Base-by-base conservation (phyloP, 345 rosid species). In the Cardamine chenopodiifolia region DNA sequence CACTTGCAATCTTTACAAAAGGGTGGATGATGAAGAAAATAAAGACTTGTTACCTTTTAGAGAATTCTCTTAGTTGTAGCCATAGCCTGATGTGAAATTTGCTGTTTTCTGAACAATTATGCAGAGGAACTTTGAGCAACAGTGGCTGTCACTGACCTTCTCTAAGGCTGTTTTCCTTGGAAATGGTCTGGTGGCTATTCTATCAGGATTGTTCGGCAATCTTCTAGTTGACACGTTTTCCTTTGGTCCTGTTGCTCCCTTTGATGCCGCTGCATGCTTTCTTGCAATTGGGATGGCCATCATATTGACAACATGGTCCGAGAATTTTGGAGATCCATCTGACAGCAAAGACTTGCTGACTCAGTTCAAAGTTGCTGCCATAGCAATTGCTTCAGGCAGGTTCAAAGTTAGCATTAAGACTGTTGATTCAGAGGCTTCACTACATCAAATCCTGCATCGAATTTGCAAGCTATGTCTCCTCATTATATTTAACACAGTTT, bases 221-320 rank as follows among this genome's bases (percentile, higher is more conserved):
- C 50, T 91, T 39, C 90, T 93, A 7, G 97, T 93, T 12, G 96
- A 86, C 72, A 63, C 92, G 7, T 72, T 93, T 69, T 68, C 90
- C n/a, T 87, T 93, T 53, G 98, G 98, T n/a, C 98, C 96, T 54
- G 98, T 93, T 62, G 90, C 97, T 68, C 98, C 98, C 62, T 93
- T 91, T 79, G 98, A 93, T 74, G 98, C 97, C 8, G 98, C 97
- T 49, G 87, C 96, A 15, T 87, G 96, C 82, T 88, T 93, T 85
- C 93, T 93, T 57, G 92, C 95, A 3, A 89, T 93, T 71, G 98
- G 98, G 22, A 86, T 89, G 98, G 91, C 91, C 29, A 55, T 93
- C 77, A 93, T 91, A 54, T 29, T 91, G 71, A 83, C 96, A 26
- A 83, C 96, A 11, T 93, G 97, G 97, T 69, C 87, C 52, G 98